Evolutionary conservation across 2,329 filamentous ascomycete species (phyloP), one percentile per base, ranked within the genome.

Genomic region (Emericellopsis atlantica): DNA sequence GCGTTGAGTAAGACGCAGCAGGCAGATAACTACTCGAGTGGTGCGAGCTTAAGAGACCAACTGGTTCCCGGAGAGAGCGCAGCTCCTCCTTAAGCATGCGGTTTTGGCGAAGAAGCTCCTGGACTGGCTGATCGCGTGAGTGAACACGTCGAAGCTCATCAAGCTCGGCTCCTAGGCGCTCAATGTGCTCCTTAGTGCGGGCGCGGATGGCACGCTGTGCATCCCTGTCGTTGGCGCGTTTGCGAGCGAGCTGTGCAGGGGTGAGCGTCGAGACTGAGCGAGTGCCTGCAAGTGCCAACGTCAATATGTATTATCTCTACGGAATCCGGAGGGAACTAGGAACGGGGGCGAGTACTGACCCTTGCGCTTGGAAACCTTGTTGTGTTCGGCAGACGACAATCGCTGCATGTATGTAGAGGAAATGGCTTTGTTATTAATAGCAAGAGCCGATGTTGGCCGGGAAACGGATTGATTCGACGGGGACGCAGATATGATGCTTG

Each of bases 211-310:
- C 85, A 39, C 87, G 76, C 63, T 95, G 88, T 34, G 88, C 88
- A 61, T 94, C 86, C 46, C 88, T 77, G 58, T 95, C 88, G 65
- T 95, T 95, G 53, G 86, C 85, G 48, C 89, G 74, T 67, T 95
- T 95, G 60, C 88, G 84, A 24, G 83, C 85, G 44, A 95, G 74
- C 62, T 95, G 89, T 46, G 89, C 84, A 6, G 87, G 84, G 9
- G 86, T 93, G 55, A 95, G 71, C 53, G 84, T 90, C 47, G 87
- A 86, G 42, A 94, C 88, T 47, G 84, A 88, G 49, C 87, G 77
- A 44, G 82, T 74, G 37, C 73, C 74, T 71, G 32, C 29, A 31
- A 21, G 36, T n/a, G n/a, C n/a, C n/a, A n/a, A n/a, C n/a, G n/a
- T n/a, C n/a, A n/a, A n/a, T n/a, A 34, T 37, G 9, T 21, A 16